These are phyloP conservation scores for Acanthamoeba sp. DNA, from an alignment of 208 protist species.

Conservation along the genomic window DNA sequence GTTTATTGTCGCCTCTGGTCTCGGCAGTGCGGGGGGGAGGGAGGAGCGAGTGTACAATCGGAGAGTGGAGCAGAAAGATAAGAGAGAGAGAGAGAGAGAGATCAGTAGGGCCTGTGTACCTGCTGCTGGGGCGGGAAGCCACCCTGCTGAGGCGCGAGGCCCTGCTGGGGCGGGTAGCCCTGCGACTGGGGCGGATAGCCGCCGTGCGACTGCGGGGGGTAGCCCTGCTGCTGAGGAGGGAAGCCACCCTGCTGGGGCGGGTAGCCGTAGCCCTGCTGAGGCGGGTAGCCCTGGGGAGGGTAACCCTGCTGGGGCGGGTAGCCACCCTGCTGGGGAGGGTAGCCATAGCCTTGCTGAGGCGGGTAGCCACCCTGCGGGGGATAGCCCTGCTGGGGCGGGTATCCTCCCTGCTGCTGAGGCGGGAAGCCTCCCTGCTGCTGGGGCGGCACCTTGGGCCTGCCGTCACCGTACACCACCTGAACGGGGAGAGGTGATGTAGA, in stretches of 20 bases:
- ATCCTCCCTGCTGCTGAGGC: background rate
- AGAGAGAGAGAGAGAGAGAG: background rate
- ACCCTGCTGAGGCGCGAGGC: background rate
- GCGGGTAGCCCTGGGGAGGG: background rate
- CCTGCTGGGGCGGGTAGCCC: conserved; percentile 41
- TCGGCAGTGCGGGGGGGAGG: no score
- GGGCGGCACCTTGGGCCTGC: conserved; percentile 48
- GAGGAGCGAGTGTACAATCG: background rate
- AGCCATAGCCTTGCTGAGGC: conserved; percentile 22
- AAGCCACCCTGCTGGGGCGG: background rate
- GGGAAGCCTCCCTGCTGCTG: background rate
- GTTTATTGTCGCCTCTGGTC: no score
- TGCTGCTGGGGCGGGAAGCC: conserved; percentile 51
- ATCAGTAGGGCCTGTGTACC: conserved; percentile 41
- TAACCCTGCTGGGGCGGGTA: conserved; percentile 34
- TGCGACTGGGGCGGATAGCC: background rate
- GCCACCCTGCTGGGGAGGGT: conserved; percentile 19
- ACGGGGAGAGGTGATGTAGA: background rate
- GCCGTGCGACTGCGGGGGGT: background rate
- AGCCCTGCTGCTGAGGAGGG: background rate
- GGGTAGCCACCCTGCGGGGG: background rate
- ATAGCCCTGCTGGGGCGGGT: background rate
- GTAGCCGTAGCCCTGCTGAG: background rate
- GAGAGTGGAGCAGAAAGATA: background rate
- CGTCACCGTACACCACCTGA: conserved; percentile 59